These are phyloP conservation scores for Colletotrichum simmondsii DNA, from an alignment of 2,329 filamentous ascomycete species.

Conservation along the genomic window DNA sequence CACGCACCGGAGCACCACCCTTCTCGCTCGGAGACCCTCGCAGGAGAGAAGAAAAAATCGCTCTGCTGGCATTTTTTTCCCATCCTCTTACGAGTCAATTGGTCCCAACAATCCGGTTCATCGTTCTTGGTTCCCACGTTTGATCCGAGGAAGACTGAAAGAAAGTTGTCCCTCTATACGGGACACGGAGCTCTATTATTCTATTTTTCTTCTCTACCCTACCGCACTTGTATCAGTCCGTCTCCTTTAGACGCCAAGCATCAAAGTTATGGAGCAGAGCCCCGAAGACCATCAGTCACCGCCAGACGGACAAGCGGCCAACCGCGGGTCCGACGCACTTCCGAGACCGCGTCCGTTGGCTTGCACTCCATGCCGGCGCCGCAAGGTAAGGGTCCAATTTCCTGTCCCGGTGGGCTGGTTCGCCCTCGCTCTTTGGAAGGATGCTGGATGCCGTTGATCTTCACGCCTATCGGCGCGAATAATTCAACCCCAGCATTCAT, in stretches of 20 bases:
- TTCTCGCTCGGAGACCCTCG: background rate
- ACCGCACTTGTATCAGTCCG: slow-evolving; percentile 16
- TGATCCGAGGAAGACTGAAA: background rate
- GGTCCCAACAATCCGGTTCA: background rate
- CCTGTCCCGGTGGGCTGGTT: background rate
- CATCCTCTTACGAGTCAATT: background rate
- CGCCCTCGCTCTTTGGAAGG: background rate
- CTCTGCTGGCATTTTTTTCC: background rate
- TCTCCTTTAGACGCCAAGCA: slow-evolving; percentile 9
- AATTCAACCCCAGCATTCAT: background rate
- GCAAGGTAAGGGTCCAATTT: slow-evolving; percentile 26
- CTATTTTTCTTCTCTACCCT: background rate
- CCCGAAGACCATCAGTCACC: slow-evolving; percentile 29
- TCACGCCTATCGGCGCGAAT: background rate
- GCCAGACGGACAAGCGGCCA: slow-evolving; percentile 32
- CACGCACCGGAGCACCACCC: slow-evolving; percentile 1
- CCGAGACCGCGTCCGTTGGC: slow-evolving; percentile 32
- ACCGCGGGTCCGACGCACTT: slow-evolving; percentile 31
- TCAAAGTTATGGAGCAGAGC: slow-evolving; percentile 29
- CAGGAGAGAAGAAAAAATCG: background rate
- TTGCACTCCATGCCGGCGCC: slow-evolving; percentile 34
- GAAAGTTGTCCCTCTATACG: background rate
- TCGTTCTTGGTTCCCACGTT: slow-evolving; percentile 4
- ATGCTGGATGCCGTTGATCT: background rate
- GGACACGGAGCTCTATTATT: background rate